Evolutionary conservation across 768 basidiomycete genomes (phyloP).

Genomic region (Mycena metata): DNA sequence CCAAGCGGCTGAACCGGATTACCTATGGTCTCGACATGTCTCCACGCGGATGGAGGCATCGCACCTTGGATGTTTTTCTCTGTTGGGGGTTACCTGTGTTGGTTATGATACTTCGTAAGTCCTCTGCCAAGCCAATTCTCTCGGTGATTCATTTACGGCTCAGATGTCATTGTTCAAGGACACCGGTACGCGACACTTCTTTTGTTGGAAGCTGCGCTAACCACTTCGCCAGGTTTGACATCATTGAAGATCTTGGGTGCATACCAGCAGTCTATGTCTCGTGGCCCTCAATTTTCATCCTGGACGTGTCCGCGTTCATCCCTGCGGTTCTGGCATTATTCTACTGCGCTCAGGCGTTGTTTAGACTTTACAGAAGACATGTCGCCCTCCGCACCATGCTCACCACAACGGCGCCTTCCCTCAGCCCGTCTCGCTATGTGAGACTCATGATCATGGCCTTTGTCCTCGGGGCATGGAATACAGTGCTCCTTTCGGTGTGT

Average conservation of each 20-base stretch:
- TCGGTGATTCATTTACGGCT: background rate
- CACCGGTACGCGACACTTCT: too few species aligned
- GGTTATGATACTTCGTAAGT: constrained; percentile 49
- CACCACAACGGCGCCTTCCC: constrained; percentile 39
- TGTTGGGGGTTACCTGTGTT: constrained; percentile 50
- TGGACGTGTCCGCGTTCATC: constrained; percentile 42
- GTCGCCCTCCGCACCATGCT: constrained; percentile 56
- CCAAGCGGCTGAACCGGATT: constrained; percentile 46
- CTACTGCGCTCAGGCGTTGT: constrained; percentile 53
- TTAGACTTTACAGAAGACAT: constrained; percentile 57
- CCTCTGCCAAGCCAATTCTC: background rate
- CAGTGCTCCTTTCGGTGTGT: constrained; percentile 39
- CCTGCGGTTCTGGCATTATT: constrained; percentile 37
- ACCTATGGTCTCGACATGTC: constrained; percentile 40
- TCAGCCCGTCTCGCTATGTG: constrained; percentile 57
- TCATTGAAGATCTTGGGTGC: constrained; percentile 53
- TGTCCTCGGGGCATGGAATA: constrained; percentile 37
- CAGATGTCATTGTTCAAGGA: constrained; percentile 47
- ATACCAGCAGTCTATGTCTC: constrained; percentile 39
- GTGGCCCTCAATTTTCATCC: constrained; percentile 39
- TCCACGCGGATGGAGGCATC: constrained; percentile 34
- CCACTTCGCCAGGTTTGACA: too few species aligned
- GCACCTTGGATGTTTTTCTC: constrained; percentile 29
- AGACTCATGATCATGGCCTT: constrained; percentile 62
- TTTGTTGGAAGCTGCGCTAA: too few species aligned